Evolutionary conservation across 2,329 filamentous ascomycete species (phyloP), one percentile per base, ranked within the genome.

Genomic region (Colletotrichum chrysophilum): DNA sequence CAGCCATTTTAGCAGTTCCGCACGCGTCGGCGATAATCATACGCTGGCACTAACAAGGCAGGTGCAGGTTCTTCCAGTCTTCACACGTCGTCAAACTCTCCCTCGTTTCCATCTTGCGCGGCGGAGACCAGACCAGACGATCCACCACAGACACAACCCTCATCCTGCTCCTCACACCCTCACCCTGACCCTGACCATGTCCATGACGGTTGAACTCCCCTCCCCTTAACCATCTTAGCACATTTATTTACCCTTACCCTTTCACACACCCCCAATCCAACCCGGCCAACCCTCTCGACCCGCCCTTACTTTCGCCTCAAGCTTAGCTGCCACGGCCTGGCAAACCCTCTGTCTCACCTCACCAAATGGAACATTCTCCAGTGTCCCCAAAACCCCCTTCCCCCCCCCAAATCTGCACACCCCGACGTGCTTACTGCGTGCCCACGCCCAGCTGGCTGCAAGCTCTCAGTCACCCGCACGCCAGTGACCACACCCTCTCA

Each of bases 131-230:
- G 72, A 67, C 72, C 72, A 72, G 72, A 75, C 72, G 72, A 75
- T 71, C 72, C 72, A 75, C 72, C 58, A 74, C 66, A 43, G 71
- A 71, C 71, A 74, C 75, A 67, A 75, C 64, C 74, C 48, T 73
- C 73, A 32, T 70, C 7, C 70, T 68, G 56, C n/a, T 48, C 43
- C 24, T 71, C 58, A 48, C 70, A 24, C 30, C 32, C 16, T 56
- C 24, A 43, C 32, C 60, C 55, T n/a, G 21, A 52, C 36, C 60
- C 61, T 66, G 72, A 55, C 36, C 58, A 21, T 52, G 43, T 52
- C 43, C 43, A 52, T 21, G 43, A 52, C 43, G 43, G 43, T 28
- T 70, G 60, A 26, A 38, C 58, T 34, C 68, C 52, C 38, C 7
- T 52, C 43, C 36, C 58, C 28, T 61, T 52, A 43, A 52, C n/a